Base-by-base conservation (phyloP, 2,329 filamentous ascomycete genomes). In the Aureobasidium vineae region DNA sequence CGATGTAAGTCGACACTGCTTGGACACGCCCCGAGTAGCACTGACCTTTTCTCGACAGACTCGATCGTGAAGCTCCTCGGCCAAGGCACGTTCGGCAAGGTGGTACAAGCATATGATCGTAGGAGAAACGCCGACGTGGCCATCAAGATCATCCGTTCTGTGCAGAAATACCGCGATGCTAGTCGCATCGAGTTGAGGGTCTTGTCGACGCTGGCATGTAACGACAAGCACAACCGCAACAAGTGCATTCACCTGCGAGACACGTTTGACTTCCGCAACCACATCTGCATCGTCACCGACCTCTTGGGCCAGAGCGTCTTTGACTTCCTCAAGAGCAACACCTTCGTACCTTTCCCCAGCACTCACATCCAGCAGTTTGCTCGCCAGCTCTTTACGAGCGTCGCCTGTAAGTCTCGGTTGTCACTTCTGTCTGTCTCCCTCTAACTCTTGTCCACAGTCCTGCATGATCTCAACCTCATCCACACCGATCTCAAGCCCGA, bases 351-450 rank as follows among this genome's bases (percentile, higher is more conserved):
- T 0, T 99, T 99, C 74, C 95, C 95, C 15, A 98, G 96, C 82
- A 97, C 93, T 71, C 95, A 99, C 78, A 99, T 99, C 67, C 95
- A 98, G 77, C 94, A 87, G 76, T 98, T 99, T 82, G 95, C 95
- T 56, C 88, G 94, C 59, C 95, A 99, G 76, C 83, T 99, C 19
- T 90, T 99, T 69, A 98, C 94, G n/a, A 98, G 94, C 74, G 96
- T 99, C 74, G 95, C 95, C 67, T 99, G 92, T 96, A 81, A 84
- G 91, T 36, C 33, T 36, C 33, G 33, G 87, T 47, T 63, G 63
- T 65, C 11, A 13, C 11, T 33, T 10, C 8, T 15, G 33, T 41
- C 54, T 10, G 23, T 66, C 38, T 36, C 49, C n/a, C n/a, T 74
- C 77, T 77, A 66, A 76, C 68, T 26, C 36, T 47, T 52, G 26